Percentiles rank a stretch among this genome's conserved stretches.
These are phyloP conservation scores for Sporobolomyces pararoseus DNA, from an alignment of 768 basidiomycete species.

Conservation along the genomic window DNA sequence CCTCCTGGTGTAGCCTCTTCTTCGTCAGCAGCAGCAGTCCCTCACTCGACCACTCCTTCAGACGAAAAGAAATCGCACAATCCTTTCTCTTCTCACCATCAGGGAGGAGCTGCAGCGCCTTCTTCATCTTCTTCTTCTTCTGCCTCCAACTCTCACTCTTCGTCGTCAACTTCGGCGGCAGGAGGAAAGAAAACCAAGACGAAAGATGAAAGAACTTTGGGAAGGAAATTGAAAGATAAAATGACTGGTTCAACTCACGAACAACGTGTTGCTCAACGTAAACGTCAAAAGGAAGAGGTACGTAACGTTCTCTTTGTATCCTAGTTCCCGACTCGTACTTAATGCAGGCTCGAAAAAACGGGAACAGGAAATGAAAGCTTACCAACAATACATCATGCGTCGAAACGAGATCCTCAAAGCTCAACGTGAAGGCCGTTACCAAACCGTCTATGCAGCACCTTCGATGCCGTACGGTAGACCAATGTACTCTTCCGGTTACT, in stretches of 20 bases:
- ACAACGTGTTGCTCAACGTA: slow-evolving; percentile 22
- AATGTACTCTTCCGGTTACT: not conserved
- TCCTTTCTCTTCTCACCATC: too few relatives aligned
- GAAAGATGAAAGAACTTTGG: slow-evolving; percentile 38
- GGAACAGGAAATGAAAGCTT: slow-evolving; percentile 26
- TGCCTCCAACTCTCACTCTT: not conserved
- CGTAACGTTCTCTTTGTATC: not conserved
- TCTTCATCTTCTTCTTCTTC: not conserved
- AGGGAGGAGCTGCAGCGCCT: not conserved
- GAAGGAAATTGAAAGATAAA: slow-evolving; percentile 43
- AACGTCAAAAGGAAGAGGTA: slow-evolving; percentile 32
- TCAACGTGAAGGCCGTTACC: not conserved
- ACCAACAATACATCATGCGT: slow-evolving; percentile 32
- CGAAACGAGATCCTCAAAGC: slow-evolving; percentile 22
- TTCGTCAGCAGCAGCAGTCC: too few relatives aligned
- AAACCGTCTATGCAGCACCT: slow-evolving; percentile 23
- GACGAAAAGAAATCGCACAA: too few relatives aligned
- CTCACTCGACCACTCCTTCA: too few relatives aligned
- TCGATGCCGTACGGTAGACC: slow-evolving; percentile 12
- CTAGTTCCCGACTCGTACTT: too few relatives aligned
- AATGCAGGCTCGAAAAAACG: too few relatives aligned
- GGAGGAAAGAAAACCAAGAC: not conserved
- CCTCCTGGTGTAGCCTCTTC: not conserved
- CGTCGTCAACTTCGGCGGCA: not conserved
- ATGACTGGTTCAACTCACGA: slow-evolving; percentile 40